A percentile compares a stretch with the other conserved stretches of the same genome.
Evolutionary conservation across 345 rosid genomes (phyloP).

Genomic region (Eucalyptus cloeziana): DNA sequence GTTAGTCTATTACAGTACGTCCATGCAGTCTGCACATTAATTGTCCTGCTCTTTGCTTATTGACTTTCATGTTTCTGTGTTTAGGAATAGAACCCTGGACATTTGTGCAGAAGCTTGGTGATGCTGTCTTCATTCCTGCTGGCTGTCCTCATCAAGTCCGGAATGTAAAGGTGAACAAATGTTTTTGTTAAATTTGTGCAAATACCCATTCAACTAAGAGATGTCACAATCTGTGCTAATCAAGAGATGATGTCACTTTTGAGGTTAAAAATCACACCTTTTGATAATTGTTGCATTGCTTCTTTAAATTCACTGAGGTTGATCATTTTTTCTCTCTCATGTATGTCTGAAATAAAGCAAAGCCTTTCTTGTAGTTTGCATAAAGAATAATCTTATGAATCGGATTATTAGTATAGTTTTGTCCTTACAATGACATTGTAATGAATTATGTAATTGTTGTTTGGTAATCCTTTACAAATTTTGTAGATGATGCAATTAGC

Average conservation of each 20-base stretch:
- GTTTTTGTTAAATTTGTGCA: background rate
- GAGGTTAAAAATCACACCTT: background rate
- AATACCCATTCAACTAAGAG: background rate
- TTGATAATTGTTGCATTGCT: background rate
- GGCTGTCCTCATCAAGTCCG: constrained; percentile 74
- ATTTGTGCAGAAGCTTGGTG: constrained; percentile 47
- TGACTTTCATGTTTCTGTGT: background rate
- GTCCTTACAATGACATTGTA: background rate
- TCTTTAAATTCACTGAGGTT: background rate
- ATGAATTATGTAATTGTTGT: background rate
- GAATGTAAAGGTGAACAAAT: constrained; percentile 34
- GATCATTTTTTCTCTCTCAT: background rate
- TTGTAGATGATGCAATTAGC: background rate
- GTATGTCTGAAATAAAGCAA: background rate
- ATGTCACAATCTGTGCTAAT: background rate
- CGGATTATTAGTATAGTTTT: background rate
- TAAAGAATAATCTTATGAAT: background rate
- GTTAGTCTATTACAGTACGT: constrained; percentile 8
- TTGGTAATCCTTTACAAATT: background rate
- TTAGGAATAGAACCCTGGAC: constrained; percentile 67
- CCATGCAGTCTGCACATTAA: background rate
- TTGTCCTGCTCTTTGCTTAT: background rate
- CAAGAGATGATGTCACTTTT: background rate
- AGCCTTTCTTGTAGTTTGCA: background rate
- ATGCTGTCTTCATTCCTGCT: constrained; percentile 60